Conservation (phyloP, 2,329 filamentous ascomycete genomes). For the Diaporthe humulicola region DNA sequence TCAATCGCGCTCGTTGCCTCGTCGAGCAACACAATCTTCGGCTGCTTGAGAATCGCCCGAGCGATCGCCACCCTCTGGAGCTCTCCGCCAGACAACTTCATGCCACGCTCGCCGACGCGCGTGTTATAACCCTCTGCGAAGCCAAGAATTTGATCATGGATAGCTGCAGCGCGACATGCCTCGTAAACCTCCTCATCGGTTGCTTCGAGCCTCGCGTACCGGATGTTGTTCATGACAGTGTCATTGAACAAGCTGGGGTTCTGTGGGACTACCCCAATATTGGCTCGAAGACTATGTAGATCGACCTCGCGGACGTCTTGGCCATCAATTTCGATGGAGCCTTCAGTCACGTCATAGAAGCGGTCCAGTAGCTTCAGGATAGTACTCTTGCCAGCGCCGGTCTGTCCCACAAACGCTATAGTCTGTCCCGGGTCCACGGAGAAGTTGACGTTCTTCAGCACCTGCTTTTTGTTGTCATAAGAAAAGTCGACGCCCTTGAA, state of each 20-base stretch:
- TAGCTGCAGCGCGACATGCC: slow-evolving; percentile 67
- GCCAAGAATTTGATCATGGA: slow-evolving; percentile 69
- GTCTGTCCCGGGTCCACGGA: slow-evolving; percentile 60
- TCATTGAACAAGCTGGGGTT: slow-evolving; percentile 69
- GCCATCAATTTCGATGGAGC: slow-evolving; percentile 67
- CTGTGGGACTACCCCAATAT: slow-evolving; percentile 70
- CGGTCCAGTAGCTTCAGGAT: slow-evolving; percentile 70
- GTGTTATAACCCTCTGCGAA: slow-evolving; percentile 67
- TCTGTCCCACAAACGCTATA: slow-evolving; percentile 66
- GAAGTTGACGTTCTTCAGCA: slow-evolving; percentile 68
- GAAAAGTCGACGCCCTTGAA: slow-evolving; percentile 70
- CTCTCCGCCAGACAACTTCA: slow-evolving; percentile 76
- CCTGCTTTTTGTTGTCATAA: slow-evolving; percentile 70
- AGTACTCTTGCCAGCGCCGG: slow-evolving; percentile 71
- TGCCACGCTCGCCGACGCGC: slow-evolving; percentile 64
- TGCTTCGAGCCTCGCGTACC: slow-evolving; percentile 67
- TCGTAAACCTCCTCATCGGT: slow-evolving; percentile 68
- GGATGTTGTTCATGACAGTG: slow-evolving; percentile 71
- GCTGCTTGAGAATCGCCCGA: slow-evolving; percentile 79
- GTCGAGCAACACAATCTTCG: slow-evolving; percentile 82
- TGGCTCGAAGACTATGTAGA: slow-evolving; percentile 63
- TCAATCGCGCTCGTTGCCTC: slow-evolving; percentile 85
- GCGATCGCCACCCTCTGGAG: slow-evolving; percentile 77
- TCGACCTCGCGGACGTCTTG: slow-evolving; percentile 69
- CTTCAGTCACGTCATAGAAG: slow-evolving; percentile 69